Evolutionary conservation across 768 basidiomycete species (phyloP).

Genomic region (Mycena maculata): DNA sequence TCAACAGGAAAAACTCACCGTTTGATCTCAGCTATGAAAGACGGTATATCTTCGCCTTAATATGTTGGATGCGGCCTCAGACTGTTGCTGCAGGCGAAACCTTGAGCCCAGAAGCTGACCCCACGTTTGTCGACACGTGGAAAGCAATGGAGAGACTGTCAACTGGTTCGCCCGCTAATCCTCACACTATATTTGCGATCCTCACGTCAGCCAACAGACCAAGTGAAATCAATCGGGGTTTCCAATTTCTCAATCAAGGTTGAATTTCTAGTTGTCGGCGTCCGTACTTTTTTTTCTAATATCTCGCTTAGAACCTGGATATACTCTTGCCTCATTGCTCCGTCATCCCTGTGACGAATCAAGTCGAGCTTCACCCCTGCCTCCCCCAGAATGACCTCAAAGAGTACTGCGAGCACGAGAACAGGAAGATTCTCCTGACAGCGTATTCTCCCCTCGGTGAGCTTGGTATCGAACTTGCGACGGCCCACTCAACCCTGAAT

Average conservation of each 20-base stretch:
- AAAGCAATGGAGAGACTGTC: slow-evolving; percentile 48
- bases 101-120: slow-evolving; percentile 38
- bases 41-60: no score
- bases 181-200: slow-evolving; percentile 44
- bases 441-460: slow-evolving; percentile 39
- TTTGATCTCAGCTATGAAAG: not conserved
- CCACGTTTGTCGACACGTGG: slow-evolving; percentile 45
- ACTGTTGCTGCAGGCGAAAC: slow-evolving; percentile 9
- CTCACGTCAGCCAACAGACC: slow-evolving; percentile 42
- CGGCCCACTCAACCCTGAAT: no score
- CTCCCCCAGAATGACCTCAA: slow-evolving; percentile 63
- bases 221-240: slow-evolving; percentile 63
- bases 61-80: no score
- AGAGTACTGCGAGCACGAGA: slow-evolving; percentile 59
- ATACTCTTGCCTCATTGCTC: slow-evolving; percentile 58
- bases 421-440: slow-evolving; percentile 62
- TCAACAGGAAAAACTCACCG: no score
- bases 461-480: no score
- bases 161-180: slow-evolving; percentile 43
- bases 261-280: no score
- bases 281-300: no score
- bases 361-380: slow-evolving; percentile 69
- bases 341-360: slow-evolving; percentile 65
- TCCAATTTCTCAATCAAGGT: slow-evolving; percentile 67
- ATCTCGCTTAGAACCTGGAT: no score